Evolutionary conservation across 2,329 filamentous ascomycete species (phyloP), one percentile per base, ranked within the genome.

Genomic region (Colletotrichum sojae): DNA sequence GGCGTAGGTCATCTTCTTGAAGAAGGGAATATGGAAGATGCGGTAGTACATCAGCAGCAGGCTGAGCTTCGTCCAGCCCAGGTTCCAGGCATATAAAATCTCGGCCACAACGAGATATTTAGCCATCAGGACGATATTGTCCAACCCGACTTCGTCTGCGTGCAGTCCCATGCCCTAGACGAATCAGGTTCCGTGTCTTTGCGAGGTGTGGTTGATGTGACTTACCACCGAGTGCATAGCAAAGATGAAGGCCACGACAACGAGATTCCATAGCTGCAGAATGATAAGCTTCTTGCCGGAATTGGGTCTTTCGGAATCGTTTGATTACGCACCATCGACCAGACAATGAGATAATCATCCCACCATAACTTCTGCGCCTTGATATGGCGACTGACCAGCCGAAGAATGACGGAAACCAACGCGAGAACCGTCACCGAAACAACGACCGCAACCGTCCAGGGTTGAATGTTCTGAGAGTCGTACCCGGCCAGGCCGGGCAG

Each of bases 41-140:
- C 84, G 84, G 72, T 81, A 81, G 77, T 87, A 87, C 83, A 88
- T 85, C 49, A 86, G 75, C 52, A 88, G 73, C 22, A 88, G 77
- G 58, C 82, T 82, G 15, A 86, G 63, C 71, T 87, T 88, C n/a
- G 84, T 84, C 76, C 84, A 81, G 46, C 81, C 83, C 4, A 86
- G 75, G 36, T 83, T 85, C 73, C 79, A 85, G 27, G 79, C 82
- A 71, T 86, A 86, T 46, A 85, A 75, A 63, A 85, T 78, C 72
- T 85, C 84, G 22, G 82, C 83, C 12, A 83, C 81, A 13, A 86
- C 74, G 6, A 87, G 78, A 73, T 82, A 80, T 75, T 87, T 84
- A 13, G 81, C 80, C 76, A 84, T 82, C 73, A 79, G 75, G 54
- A 83, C 79, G 25, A 85, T 81, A n/a, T 80, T 72, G 0, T 73